Conservation (phyloP, 2,329 filamentous ascomycete species). For the Aspergillus fructus region DNA sequence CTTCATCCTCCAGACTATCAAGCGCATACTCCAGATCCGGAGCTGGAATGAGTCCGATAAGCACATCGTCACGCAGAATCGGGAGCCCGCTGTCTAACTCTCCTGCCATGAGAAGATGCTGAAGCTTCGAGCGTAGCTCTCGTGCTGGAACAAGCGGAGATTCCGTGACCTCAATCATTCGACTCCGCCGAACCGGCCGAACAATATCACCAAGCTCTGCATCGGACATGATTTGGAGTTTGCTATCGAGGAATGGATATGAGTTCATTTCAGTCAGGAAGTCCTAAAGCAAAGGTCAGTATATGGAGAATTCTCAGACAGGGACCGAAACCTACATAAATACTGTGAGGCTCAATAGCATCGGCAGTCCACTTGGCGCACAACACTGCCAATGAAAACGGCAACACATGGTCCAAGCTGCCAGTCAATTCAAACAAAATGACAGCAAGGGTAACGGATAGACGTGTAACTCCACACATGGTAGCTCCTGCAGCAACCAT, state of each 20-base stretch:
- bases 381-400: constrained; percentile 87
- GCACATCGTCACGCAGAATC: constrained; percentile 72
- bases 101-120: constrained; percentile 76
- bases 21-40: constrained; percentile 92
- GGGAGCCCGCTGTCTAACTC: constrained; percentile 91
- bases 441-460: constrained; percentile 90
- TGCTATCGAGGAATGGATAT: constrained; percentile 97
- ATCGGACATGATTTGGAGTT: constrained; percentile 87
- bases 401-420: constrained; percentile 89
- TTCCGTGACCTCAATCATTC: constrained; percentile 82
- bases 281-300: constrained; percentile 56
- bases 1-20: constrained; percentile 77
- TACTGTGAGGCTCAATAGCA: constrained; percentile 88
- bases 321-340: constrained; percentile 67
- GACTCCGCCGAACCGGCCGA: constrained; percentile 68
- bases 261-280: constrained; percentile 95
- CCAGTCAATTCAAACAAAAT: constrained; percentile 96
- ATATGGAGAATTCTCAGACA: not conserved
- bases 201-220: constrained; percentile 85
- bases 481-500: constrained; percentile 92
- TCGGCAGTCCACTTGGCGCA: constrained; percentile 99
- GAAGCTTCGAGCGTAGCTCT: constrained; percentile 76
- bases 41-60: constrained; percentile 89
- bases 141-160: constrained; percentile 77
- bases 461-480: constrained; percentile 93